phyloP scores from a whole-genome alignment of 1,284 basidiomycete genomes.

The Ceratobasidium sp. region DNA sequence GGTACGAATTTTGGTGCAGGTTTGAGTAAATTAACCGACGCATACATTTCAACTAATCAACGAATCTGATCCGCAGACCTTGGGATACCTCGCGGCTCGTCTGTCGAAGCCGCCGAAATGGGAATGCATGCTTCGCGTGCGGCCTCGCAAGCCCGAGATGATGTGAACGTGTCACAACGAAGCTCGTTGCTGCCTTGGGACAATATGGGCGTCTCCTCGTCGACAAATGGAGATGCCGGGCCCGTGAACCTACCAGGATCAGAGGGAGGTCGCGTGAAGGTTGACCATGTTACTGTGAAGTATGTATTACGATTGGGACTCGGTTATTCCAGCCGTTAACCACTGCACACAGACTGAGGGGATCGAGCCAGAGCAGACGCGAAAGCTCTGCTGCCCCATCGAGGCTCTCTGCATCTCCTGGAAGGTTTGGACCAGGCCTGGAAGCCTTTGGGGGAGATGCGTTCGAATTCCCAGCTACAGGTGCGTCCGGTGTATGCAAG shows the following conservation, averaged over 20 bases:
- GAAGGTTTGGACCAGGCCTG: constrained; percentile 30
- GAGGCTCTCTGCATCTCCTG: constrained; percentile 36
- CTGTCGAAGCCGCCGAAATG: constrained; percentile 15
- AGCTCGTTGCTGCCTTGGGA: constrained; percentile 84
- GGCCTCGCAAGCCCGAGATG: constrained; percentile 59
- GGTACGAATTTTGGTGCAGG: constrained; percentile 4
- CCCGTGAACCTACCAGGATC: constrained; percentile 56
- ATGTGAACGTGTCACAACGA: constrained; percentile 60
- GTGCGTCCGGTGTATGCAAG: not conserved
- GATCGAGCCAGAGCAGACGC: constrained; percentile 37
- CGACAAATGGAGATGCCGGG: constrained; percentile 60
- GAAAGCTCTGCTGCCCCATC: constrained; percentile 22
- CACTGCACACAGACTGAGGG: constrained; percentile 51
- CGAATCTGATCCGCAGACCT: not conserved
- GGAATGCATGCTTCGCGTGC: constrained; percentile 63
- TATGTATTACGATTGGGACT: constrained; percentile 50
- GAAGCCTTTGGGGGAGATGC: constrained; percentile 34
- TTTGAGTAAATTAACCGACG: constrained; percentile 50
- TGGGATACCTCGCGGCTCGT: constrained; percentile 24
- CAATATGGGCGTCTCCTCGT: constrained; percentile 70
- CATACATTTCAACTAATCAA: constrained; percentile 16
- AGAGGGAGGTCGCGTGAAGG: constrained; percentile 47
- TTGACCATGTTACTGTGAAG: constrained; percentile 35
- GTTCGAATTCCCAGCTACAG: constrained; percentile 22
- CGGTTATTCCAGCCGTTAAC: constrained; percentile 61